Evolutionary conservation across 1,284 basidiomycete species (phyloP), one percentile per base, ranked within the genome.

Genomic region (Tetrapyrgos nigripes): DNA sequence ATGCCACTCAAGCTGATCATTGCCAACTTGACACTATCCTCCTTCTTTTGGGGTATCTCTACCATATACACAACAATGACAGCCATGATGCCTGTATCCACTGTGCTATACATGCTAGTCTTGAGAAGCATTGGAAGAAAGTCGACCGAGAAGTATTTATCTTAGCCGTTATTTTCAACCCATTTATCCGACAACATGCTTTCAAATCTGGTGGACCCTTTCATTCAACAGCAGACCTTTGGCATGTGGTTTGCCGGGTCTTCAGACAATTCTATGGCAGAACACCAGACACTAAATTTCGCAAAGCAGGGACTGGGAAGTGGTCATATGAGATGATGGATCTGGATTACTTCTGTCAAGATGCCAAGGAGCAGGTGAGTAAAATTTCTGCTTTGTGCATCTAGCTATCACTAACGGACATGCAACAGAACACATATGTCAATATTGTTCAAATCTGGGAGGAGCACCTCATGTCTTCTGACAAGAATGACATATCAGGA

Each of bases 91-190:
- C 10, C 3, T 29, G 24, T 6, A 54, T 68, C 13, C 58, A 55
- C 4, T 17, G 35, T 14, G 33, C 35, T 10, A 59, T 73, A 29
- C 58, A 58, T 21, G 46, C 43, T 2, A 68, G 66, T 53, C 63
- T 74, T 14, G 70, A 74, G 49, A 64, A 62, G 53, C 60, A 67
- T 1, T 74, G 73, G 71, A 26, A 33, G 35, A 64, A 67, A 13
- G 57, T 61, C 3, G 69, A 74, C 49, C 69, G 70, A 45, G 69
- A 68, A 27, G 33, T 65, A 14, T 72, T 70, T 47, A 67, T 73
- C 27, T 54, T 68, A 19, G 66, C 69, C 11, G 50, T 71, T 2
- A 19, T 72, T 35, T 53, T 74, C 28, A 72, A 73, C 49, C 71
- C 68, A 0, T 69, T 64, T 47, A 33, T 73, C 8, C 62, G 64